Percentiles rank a stretch among this genome's conserved stretches.
Conservation (phyloP, 441 rosid species). For the Jatropha podagrica region DNA sequence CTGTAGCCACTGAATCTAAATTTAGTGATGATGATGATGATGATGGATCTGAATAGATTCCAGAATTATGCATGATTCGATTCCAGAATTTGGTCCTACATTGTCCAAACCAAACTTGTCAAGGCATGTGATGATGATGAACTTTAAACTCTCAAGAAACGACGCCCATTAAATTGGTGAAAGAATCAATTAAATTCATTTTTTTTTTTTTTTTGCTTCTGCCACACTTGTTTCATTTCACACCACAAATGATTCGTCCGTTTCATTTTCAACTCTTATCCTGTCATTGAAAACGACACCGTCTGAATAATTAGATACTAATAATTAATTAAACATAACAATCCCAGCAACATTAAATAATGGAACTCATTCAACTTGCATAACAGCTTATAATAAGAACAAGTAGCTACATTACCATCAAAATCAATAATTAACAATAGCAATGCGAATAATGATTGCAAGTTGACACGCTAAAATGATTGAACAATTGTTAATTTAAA, state of each 20-base stretch:
- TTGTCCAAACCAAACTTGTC: background rate
- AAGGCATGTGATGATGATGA: background rate
- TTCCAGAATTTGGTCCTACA: background rate
- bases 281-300: constrained; percentile 9
- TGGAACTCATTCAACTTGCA: background rate
- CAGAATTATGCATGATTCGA: background rate
- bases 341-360: background rate
- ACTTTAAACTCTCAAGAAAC: no score
- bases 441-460: background rate
- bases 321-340: background rate
- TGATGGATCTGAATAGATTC: background rate
- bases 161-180: background rate
- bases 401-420: background rate
- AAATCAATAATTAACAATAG: background rate
- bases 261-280: background rate
- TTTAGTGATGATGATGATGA: background rate
- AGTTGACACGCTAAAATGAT: background rate
- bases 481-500: background rate
- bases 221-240: background rate
- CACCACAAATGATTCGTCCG: background rate
- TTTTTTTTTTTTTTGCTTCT: no score
- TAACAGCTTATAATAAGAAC: background rate
- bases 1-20: background rate
- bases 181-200: no score
- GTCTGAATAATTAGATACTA: background rate